These are phyloP conservation scores for Argentina anserina DNA, from an alignment of 306 rosid species.

Conservation along the genomic window DNA sequence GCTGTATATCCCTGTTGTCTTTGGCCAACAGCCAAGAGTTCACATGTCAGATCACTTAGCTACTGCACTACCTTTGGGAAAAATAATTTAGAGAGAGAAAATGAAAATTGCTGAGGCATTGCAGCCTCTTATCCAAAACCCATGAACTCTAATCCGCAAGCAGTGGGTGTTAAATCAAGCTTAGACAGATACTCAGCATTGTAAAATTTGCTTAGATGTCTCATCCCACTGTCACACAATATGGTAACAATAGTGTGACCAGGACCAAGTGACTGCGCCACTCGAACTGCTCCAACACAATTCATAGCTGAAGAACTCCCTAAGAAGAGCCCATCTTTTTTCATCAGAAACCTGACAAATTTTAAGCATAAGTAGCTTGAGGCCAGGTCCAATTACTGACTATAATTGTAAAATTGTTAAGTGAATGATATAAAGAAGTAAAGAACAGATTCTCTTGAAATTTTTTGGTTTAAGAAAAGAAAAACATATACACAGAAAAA, in stretches of 20 bases:
- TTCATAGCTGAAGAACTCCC: conserved; percentile 95
- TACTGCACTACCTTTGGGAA: not conserved
- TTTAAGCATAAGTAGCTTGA: not conserved
- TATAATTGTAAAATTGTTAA: not conserved
- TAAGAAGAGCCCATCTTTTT: conserved; percentile 76
- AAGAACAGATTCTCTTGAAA: not conserved
- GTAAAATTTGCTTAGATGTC: conserved; percentile 86
- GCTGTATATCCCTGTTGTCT: not conserved
- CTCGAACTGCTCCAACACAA: conserved; percentile 88
- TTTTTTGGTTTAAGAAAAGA: not conserved
- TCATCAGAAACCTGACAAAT: conserved; percentile 58
- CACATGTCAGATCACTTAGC: not conserved
- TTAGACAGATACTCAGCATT: conserved; percentile 56
- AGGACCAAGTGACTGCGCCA: conserved; percentile 70
- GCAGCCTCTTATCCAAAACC: conserved; percentile 37
- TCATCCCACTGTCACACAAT: conserved; percentile 89
- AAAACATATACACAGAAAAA: not conserved
- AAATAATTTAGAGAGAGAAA: not conserved
- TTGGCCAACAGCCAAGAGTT: not conserved
- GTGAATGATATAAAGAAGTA: not conserved
- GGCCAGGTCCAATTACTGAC: not conserved
- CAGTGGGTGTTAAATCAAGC: conserved; percentile 69
- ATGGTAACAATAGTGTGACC: conserved; percentile 89
- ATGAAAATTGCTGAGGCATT: not conserved
- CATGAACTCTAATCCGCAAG: conserved; percentile 65